phyloP scores from a whole-genome alignment of 2,329 filamentous ascomycete genomes.

The Diaporthe batatas region DNA sequence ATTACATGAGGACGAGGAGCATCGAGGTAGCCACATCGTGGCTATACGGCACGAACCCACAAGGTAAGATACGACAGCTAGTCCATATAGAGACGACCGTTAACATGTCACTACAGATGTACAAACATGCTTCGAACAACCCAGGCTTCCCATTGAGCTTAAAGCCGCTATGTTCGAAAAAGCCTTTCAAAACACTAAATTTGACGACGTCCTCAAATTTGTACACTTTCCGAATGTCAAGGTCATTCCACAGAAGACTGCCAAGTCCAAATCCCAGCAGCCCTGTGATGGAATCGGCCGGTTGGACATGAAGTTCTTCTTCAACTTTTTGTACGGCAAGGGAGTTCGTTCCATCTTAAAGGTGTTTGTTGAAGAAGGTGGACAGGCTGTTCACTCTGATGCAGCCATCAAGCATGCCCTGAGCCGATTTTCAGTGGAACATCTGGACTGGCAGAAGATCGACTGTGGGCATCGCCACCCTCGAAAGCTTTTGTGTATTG shows the following conservation, averaged over 20 bases:
- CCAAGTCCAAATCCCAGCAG: background rate
- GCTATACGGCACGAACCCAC: background rate
- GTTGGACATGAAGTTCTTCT: conserved; percentile 14
- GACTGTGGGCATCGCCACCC: background rate
- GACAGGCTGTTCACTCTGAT: background rate
- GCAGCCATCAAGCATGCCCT: background rate
- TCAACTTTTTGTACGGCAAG: background rate
- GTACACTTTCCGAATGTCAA: background rate
- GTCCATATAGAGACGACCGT: background rate
- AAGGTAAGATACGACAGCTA: background rate
- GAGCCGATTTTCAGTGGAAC: background rate
- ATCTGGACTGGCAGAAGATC: background rate
- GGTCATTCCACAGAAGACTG: background rate
- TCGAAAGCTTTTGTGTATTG: too few species aligned
- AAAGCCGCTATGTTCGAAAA: background rate
- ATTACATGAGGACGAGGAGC: conserved; percentile 26
- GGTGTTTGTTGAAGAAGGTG: background rate
- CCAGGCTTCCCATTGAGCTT: background rate
- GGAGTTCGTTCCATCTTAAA: background rate
- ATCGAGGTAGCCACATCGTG: background rate
- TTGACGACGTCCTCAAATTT: background rate
- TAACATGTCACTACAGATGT: background rate
- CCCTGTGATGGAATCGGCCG: background rate
- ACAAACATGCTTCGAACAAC: background rate
- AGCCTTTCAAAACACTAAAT: background rate